Base-by-base conservation (phyloP, 306 rosid species). In the Lagenaria siceraria region DNA sequence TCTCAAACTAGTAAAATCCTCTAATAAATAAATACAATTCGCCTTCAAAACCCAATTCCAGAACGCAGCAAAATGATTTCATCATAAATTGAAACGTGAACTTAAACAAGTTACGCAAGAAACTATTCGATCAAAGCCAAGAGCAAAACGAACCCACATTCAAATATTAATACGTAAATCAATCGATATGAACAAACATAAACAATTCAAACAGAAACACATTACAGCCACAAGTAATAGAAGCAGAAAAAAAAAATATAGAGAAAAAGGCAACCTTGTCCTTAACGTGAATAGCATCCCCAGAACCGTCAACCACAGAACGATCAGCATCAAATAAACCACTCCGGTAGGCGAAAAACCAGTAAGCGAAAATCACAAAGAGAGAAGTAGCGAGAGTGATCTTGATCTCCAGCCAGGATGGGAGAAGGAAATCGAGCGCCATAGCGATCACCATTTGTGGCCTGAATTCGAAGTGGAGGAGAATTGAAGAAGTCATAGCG, bases 361-460 rank as follows among this genome's bases (percentile, higher is more conserved):
- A 88, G 85, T 85, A 89, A 11, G 91, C 84, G 18, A 87, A 53
- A 75, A 95, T 83, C 31, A 89, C 86, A 75, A 92, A 90, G 31
- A 84, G 24, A 35, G 99, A 88, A 53, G 97, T 93, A 22, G 90
- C 96, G 42, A 90, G 74, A 0, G 97, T 56, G 64, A 95, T 95
- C 86, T 95, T 51, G 88, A 92, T 90, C 92, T 95, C 97, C 93
- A 95, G 87, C 42, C 83, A 79, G 17, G 99, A 89, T 0, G 99
- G 99, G 38, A 95, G 27, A 5, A 95, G 84, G 76, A 87, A 83
- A 63, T 78, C 89, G 79, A 90, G 80, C 77, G 92, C 46, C 59
- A 81, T 75, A 71, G 89, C 93, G 75, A 90, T 83, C 69, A 52
- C 58, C 85, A 60, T 78, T 33, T 79, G 52, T 25, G 79, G 55